These are phyloP conservation scores for Tetrapisispora iriomotensis DNA, from an alignment of 805 yeast genomes.

Conservation along the genomic window DNA sequence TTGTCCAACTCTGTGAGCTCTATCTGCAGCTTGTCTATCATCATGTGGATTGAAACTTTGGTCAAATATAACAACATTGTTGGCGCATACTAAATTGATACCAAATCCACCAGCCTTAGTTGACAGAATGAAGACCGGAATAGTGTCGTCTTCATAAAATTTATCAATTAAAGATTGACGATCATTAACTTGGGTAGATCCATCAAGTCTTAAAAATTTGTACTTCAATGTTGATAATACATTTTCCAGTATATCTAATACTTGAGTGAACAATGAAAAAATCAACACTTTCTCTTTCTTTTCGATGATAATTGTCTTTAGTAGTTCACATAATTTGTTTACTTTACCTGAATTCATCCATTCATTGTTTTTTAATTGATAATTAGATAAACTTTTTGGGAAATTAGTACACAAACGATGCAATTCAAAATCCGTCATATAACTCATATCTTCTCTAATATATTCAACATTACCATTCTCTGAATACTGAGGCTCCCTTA, in stretches of 20 bases:
- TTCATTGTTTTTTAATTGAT: slow-evolving; percentile 42
- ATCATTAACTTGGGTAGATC: slow-evolving; percentile 86
- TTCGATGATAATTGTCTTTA: slow-evolving; percentile 43
- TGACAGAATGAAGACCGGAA: slow-evolving; percentile 79
- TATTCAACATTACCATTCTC: slow-evolving; percentile 64
- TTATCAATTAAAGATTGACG: slow-evolving; percentile 87
- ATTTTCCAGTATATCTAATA: slow-evolving; percentile 76
- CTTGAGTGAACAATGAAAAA: slow-evolving; percentile 88
- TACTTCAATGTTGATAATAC: slow-evolving; percentile 55
- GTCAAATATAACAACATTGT: slow-evolving; percentile 82
- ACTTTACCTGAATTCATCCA: slow-evolving; percentile 72
- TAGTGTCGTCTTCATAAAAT: slow-evolving; percentile 69
- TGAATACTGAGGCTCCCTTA: slow-evolving; percentile 67
- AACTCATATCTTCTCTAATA: slow-evolving; percentile 89
- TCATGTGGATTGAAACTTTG: slow-evolving; percentile 97
- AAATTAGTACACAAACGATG: slow-evolving; percentile 64
- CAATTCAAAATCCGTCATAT: slow-evolving; percentile 87
- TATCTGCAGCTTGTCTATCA: slow-evolving; percentile 96
- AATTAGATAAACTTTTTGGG: slow-evolving; percentile 51
- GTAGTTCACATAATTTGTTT: slow-evolving; percentile 40
- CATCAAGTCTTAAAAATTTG: slow-evolving; percentile 80
- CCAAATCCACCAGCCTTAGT: slow-evolving; percentile 99
- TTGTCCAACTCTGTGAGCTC: slow-evolving; percentile 97
- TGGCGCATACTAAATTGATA: slow-evolving; percentile 91
- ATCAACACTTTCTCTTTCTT: slow-evolving; percentile 61